Percentiles rank a stretch among this genome's conserved stretches.
phyloP scores from a whole-genome alignment of 164 flowering plant species.

The grape (Vitis vinifera) region DNA sequence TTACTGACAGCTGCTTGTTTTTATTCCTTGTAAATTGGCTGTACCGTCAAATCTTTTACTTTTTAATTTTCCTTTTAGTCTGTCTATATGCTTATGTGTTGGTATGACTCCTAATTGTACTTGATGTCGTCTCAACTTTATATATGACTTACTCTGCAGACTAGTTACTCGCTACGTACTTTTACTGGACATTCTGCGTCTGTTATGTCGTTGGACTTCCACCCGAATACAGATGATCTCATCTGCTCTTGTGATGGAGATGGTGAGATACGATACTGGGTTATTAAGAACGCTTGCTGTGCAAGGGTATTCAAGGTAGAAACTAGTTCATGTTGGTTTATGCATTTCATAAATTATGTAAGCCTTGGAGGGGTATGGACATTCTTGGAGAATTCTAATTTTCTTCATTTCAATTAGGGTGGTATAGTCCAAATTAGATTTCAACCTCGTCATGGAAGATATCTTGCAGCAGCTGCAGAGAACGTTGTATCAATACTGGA shows the following conservation, averaged over 20 bases:
- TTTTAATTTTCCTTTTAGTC: too few species aligned
- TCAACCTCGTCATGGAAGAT: conserved; percentile 64
- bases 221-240: conserved; percentile 70
- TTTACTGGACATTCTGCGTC: conserved; percentile 67
- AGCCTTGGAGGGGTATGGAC: background rate
- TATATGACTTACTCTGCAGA: conserved; percentile 32
- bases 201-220: conserved; percentile 81
- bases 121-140: background rate
- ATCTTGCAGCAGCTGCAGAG: conserved; percentile 69
- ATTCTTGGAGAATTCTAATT: background rate
- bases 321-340: background rate
- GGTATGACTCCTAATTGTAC: background rate
- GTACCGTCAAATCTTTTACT: too few species aligned
- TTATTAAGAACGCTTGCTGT: conserved; percentile 57
- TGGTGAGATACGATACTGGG: conserved; percentile 78
- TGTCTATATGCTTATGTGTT: background rate
- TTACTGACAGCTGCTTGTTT: too few species aligned
- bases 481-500: conserved; percentile 64
- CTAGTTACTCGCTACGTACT: conserved; percentile 60
- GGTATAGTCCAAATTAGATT: conserved; percentile 68
- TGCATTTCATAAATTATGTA: background rate
- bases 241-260: conserved; percentile 78
- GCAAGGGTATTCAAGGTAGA: conserved; percentile 56
- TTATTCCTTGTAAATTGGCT: too few species aligned
- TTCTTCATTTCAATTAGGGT: conserved; percentile 37